Conservation (phyloP, 2,329 filamentous ascomycete species). For the Scopulariopsis brevicaulis region DNA sequence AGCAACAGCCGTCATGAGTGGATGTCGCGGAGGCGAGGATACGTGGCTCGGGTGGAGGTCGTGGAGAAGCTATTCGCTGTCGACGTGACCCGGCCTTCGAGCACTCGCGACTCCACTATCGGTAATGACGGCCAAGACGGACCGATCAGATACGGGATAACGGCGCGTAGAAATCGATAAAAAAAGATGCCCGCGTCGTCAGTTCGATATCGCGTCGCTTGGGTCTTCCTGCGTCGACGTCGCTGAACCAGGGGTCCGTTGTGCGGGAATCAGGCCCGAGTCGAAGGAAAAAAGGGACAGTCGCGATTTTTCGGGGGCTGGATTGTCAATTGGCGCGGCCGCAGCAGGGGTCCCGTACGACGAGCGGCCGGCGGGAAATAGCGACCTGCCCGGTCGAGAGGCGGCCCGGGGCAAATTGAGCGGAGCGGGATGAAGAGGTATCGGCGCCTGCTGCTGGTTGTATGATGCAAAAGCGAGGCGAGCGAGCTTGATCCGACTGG, state of each 20-base stretch:
- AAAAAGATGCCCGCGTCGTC: background rate
- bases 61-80: conserved; percentile 2
- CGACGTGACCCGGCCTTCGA: background rate
- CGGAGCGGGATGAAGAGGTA: background rate
- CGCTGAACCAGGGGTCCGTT: background rate
- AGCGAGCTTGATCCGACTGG: background rate
- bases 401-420: conserved; percentile 1
- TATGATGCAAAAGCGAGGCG: conserved; percentile 3
- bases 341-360: background rate
- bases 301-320: conserved; percentile 4
- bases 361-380: background rate
- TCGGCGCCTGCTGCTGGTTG: conserved; percentile 4
- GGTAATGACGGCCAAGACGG: background rate
- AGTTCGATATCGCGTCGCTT: background rate
- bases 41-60: conserved; percentile 2
- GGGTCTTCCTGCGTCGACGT: background rate
- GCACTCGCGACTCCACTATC: background rate
- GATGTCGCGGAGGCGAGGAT: conserved; percentile 3
- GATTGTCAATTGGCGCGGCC: conserved; percentile 3
- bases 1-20: conserved; percentile 57
- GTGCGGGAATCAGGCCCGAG: background rate
- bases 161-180: background rate
- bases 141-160: background rate
- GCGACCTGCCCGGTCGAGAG: conserved; percentile 1
- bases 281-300: conserved; percentile 1